Base-by-base conservation (phyloP, 306 rosid species). In the Aeschynomene evenia region DNA sequence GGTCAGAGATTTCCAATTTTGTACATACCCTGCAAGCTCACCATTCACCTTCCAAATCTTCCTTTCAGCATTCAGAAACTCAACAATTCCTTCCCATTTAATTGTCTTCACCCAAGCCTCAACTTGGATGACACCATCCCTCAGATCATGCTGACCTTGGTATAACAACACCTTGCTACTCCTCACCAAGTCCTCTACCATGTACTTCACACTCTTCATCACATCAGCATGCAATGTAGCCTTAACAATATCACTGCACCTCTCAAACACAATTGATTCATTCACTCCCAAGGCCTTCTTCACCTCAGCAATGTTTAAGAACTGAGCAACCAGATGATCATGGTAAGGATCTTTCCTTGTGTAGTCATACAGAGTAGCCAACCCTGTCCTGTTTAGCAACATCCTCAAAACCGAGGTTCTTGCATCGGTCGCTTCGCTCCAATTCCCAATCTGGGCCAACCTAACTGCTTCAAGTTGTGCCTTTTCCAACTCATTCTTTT, bases 91-190 rank as follows among this genome's bases (percentile, higher is more conserved):
- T 28, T 83, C 82, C 96, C 96, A 92, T 63, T 80, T 78, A 82
- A 92, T 5, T 26, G 87, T 89, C 83, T 87, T 89, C 52, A 92
- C 81, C 96, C 95, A 92, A 10, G 81, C 95, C 74, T 81, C 95
- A 0, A 78, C 66, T 48, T 87, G 83, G 6, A 81, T 82, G 20
- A 87, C 92, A 0, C 96, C 95, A 42, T 84, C 95, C 22, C 42
- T 39, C 82, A 92, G 48, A 83, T 92, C 98, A 58, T 42, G 33
- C 29, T 80, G 86, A 7, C 91, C 98, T 40, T 92, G 96, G 52
- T 92, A 89, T 24, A 89, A 3, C 79, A 92, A 60, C 37, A 87
- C 90, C 75, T 48, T 92, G 12, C 21, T 83, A 21, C 45, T 80
- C 37, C 64, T 82, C 75, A 87, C 77, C 68, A 92, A 58, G 42